Percentiles rank a stretch among this genome's conserved stretches.
Conservation (phyloP, 257 asterid genomes). For the Linderniella brevidens region DNA sequence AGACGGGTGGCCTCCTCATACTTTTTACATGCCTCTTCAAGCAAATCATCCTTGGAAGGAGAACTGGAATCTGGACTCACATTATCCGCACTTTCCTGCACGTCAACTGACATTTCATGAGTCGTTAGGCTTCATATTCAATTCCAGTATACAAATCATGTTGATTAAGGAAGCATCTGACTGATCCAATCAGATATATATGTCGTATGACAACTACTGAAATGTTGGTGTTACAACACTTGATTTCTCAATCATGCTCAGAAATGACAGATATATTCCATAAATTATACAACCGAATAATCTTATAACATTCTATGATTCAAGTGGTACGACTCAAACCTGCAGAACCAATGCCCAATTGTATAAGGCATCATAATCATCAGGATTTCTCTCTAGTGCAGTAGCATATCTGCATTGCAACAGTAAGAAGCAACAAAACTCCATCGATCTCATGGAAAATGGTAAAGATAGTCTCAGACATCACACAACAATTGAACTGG, state of each 20-base stretch:
- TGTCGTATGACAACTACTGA: background rate
- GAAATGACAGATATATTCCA: too few species aligned
- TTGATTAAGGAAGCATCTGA: background rate
- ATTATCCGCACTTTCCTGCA: conserved; percentile 99
- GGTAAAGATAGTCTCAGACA: background rate
- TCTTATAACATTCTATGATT: background rate
- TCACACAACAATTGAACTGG: background rate
- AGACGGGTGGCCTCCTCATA: conserved; percentile 93
- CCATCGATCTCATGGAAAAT: too few species aligned
- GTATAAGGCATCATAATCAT: conserved; percentile 89
- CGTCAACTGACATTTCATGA: conserved; percentile 2
- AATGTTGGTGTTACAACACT: too few species aligned
- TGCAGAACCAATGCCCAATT: conserved; percentile 99
- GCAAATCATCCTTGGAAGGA: conserved; percentile 89
- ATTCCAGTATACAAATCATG: too few species aligned
- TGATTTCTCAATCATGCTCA: too few species aligned
- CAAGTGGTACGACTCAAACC: conserved; percentile 29
- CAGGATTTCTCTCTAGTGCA: conserved; percentile 86
- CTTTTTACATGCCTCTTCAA: conserved; percentile 92
- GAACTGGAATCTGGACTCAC: conserved; percentile 70
- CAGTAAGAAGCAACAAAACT: conserved; percentile 7
- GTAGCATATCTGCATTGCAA: conserved; percentile 64
- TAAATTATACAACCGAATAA: too few species aligned
- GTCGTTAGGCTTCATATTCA: background rate
- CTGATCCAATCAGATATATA: background rate